These are phyloP conservation scores for Aschersonia sp. DNA, from an alignment of 2,329 filamentous ascomycete species.

Conservation along the genomic window DNA sequence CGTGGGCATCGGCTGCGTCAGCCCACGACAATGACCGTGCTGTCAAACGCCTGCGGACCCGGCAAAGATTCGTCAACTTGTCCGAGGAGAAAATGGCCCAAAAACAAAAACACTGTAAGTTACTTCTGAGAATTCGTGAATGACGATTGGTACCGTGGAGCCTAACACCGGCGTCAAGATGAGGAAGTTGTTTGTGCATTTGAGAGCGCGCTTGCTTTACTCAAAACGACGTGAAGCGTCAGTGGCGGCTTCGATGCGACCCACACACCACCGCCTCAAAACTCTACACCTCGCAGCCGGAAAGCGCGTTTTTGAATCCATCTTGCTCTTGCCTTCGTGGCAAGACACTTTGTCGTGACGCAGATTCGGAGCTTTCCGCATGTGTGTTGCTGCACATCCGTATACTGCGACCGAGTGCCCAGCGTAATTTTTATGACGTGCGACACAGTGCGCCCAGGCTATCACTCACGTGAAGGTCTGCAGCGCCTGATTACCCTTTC, in stretches of 20 bases:
- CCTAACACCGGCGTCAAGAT: conserved; percentile 10
- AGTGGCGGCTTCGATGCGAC: not conserved
- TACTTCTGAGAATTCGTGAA: not conserved
- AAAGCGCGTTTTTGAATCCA: no score
- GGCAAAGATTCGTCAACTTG: conserved; percentile 60
- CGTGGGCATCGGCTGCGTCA: conserved; percentile 63
- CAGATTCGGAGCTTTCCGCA: not conserved
- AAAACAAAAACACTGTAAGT: conserved; percentile 69
- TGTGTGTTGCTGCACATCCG: not conserved
- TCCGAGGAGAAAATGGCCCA: conserved; percentile 57
- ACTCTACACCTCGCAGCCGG: no score
- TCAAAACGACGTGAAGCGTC: conserved; percentile 20
- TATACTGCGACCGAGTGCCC: not conserved
- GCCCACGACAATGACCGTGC: conserved; percentile 63
- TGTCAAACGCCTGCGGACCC: conserved; percentile 66
- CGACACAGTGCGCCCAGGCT: no score
- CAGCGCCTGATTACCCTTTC: no score
- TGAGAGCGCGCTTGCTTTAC: conserved; percentile 43
- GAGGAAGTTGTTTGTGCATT: conserved; percentile 47
- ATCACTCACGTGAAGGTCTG: no score
- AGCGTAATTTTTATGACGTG: no score
- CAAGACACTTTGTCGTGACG: not conserved
- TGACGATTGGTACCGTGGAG: not conserved
- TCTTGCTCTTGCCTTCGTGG: no score
- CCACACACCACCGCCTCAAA: not conserved